Base-by-base conservation (phyloP, 352 stramenopile species). In the Pilasporangium apinafurcum region DNA sequence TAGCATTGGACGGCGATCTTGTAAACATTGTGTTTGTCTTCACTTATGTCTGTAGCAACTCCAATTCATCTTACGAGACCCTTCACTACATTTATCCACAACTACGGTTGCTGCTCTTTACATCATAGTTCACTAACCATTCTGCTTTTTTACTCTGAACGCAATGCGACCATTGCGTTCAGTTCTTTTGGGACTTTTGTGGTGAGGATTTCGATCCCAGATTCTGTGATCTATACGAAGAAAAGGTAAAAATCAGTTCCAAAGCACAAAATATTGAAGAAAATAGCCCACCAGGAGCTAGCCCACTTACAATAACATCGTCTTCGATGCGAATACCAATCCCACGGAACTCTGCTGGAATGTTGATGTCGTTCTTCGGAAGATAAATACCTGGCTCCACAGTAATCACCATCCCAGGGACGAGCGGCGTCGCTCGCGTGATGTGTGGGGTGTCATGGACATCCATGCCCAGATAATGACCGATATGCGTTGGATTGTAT, bases 301-400 rank as follows among this genome's bases (percentile, higher is more conserved):
- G 46, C 6, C 2, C 24, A 65, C 76, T 33, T 65, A 92, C 80
- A 41, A 90, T 68, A 45, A 92, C 69, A 39, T 92, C 80, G 52
- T 92, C 80, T 62, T 92, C 80, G 38, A 92, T 92, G 26, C 80
- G 80, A 50, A 92, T 87, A 32, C 80, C 80, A 16, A 92, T 85
- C 28, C 80, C 80, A 50, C 80, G 77, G 60, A 89, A 87, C 33
- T 90, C 77, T 14, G 62, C 49, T 10, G 80, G 80, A 8, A 92
- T 26, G 31, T 68, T 68, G 26, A 58, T 37, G 49, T 92, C 80
- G 27, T 72, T 69, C 60, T 86, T 71, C 14, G 80, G 80, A n/a
- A 92, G 52, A 47, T 92, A 92, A 54, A 92, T 75, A 18, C 80
- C 80, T 10, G 80, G 80, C 54, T 92, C 80, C 18, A 92, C 71